Evolutionary conservation across 169 alveolate species (phyloP).

Genomic region (Eimeria maxima): DNA sequence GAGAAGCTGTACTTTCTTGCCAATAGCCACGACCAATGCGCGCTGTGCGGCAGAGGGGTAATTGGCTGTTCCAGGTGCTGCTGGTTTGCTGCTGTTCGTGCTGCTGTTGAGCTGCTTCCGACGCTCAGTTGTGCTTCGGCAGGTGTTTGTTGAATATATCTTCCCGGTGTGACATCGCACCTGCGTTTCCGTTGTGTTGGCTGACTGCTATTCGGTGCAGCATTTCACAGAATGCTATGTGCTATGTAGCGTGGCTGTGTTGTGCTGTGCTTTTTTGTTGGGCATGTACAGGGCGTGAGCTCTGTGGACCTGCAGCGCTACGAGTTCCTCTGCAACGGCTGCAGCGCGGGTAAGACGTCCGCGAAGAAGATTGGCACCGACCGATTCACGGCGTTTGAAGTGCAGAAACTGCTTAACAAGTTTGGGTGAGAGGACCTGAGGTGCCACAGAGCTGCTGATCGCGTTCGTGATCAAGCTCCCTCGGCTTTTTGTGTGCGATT

Average conservation of each 20-base stretch:
- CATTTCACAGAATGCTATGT: not conserved
- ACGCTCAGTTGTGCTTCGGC: not conserved
- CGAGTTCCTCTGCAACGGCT: constrained; percentile 79
- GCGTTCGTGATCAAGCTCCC: not conserved
- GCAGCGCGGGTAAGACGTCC: constrained; percentile 76
- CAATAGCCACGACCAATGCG: constrained; percentile 81
- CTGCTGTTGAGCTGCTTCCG: not conserved
- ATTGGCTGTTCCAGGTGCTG: not conserved
- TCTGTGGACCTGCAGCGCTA: constrained; percentile 79
- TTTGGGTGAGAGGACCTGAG: constrained; percentile 16
- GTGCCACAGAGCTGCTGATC: not conserved
- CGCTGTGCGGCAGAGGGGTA: constrained; percentile 81
- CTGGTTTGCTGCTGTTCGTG: not conserved
- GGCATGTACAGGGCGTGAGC: constrained; percentile 55
- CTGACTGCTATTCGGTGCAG: not conserved
- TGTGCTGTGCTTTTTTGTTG: not conserved
- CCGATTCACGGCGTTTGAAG: constrained; percentile 79
- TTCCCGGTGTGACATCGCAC: not conserved
- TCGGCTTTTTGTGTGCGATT: not conserved
- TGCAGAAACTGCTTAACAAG: constrained; percentile 60
- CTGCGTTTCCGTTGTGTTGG: not conserved
- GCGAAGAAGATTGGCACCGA: constrained; percentile 79
- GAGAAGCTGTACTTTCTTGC: constrained; percentile 80
- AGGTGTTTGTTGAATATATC: too few species aligned
- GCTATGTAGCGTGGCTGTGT: not conserved